Evolutionary conservation across 148 eudicot species (phyloP), one percentile per base, ranked within the genome.

Genomic region (Limonium bicolor): DNA sequence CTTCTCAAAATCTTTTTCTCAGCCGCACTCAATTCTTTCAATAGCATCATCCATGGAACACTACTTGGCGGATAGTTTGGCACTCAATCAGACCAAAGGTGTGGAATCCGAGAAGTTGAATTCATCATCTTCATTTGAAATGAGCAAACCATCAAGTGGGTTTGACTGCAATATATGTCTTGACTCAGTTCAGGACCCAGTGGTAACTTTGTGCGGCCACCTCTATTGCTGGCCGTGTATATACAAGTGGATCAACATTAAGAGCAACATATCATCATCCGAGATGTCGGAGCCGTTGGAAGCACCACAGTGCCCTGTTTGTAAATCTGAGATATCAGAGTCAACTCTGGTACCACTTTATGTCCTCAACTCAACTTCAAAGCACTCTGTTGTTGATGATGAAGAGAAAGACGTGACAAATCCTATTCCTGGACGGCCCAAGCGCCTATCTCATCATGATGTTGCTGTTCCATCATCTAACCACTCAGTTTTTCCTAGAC

Each of bases 181-280:
- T 34, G 94, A 86, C 50, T 45, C 48, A 1, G 88, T 78, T 29
- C 75, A 67, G 30, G 85, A 86, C 9, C 94, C 96, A 0, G 94
- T 86, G n/a, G 76, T 86, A 24, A 86, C 94, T 19, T 50, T 86
- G 1, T 82, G 96, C 17, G 96, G 96, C 24, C 96, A 86, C 54
- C 88, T 86, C 53, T 86, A 75, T 48, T 86, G 94, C 40, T 86
- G 96, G 96, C 94, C 88, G 17, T 86, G 96, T 55, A 86, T 86
- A 31, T 86, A 82, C 68, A 58, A 61, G 41, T 86, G 96, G 96
- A 67, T 86, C 16, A 64, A 60, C 36, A 62, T 60, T 29, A 71
- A 61, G 60, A 59, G 34, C 39, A 18, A n/a, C n/a, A n/a, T n/a
- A n/a, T n/a, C 24, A 4, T 47, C 68, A 1, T 28, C 61, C 0